Evolutionary conservation across 805 yeast species (phyloP).

Genomic region (Millerozyma acaciae): DNA sequence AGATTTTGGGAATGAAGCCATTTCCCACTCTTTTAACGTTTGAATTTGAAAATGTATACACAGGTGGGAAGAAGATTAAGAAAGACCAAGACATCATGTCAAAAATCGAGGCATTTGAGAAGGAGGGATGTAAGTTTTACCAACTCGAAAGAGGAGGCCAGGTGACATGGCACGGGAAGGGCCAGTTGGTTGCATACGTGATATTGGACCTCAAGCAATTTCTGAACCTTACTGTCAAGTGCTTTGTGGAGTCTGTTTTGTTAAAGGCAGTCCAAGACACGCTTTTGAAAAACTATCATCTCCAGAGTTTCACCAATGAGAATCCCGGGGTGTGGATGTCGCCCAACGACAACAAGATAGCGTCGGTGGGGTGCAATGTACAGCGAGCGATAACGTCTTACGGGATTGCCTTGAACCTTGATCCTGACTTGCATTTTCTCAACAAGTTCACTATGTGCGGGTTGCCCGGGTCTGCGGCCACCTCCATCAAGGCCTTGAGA

Average conservation of each 20-base stretch:
- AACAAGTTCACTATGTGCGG: constrained; percentile 85
- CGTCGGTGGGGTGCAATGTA: constrained; percentile 86
- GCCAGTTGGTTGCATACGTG: constrained; percentile 85
- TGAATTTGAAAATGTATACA: constrained; percentile 81
- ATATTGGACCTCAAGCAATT: constrained; percentile 61
- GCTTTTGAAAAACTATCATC: constrained; percentile 32
- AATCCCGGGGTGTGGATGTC: constrained; percentile 89
- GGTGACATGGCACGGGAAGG: constrained; percentile 94
- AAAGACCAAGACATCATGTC: constrained; percentile 38
- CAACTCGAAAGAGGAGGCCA: constrained; percentile 93
- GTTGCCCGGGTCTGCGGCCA: constrained; percentile 49
- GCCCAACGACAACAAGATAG: constrained; percentile 56
- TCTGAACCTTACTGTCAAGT: constrained; percentile 51
- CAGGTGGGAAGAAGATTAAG: constrained; percentile 85
- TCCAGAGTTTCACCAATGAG: constrained; percentile 51
- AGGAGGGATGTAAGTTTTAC: constrained; percentile 55
- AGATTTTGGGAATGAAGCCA: constrained; percentile 42
- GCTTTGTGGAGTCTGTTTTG: constrained; percentile 59
- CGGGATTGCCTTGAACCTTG: constrained; percentile 80
- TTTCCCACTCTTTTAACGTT: constrained; percentile 72
- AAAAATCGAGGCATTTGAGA: constrained; percentile 23
- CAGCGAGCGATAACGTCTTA: constrained; percentile 82
- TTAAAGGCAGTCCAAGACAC: constrained; percentile 54
- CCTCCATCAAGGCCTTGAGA: constrained; percentile 24
- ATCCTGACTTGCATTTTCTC: constrained; percentile 68